Percentiles rank a stretch among this genome's conserved stretches.
Conservation (phyloP, 306 rosid genomes). For the Glycine latifolia region DNA sequence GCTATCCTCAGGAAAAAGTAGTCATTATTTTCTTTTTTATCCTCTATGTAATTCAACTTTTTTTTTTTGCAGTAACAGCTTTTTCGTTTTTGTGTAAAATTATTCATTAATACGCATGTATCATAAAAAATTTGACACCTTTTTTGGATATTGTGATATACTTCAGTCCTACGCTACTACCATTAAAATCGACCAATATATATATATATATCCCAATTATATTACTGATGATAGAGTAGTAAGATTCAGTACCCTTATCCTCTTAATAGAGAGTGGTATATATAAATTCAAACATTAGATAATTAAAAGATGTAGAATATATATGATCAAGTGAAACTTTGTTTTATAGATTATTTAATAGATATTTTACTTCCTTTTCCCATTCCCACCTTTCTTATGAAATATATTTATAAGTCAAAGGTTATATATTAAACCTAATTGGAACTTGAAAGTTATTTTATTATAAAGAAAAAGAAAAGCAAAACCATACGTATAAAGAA, state of each 20-base stretch:
- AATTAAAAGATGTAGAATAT: no score
- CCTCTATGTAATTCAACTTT: slow-evolving; percentile 35
- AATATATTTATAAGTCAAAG: neutral
- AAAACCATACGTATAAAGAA: neutral
- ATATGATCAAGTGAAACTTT: no score
- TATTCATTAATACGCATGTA: slow-evolving; percentile 32
- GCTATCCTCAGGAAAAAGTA: slow-evolving; percentile 51
- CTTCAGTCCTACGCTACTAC: neutral
- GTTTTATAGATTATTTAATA: no score
- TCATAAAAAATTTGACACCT: slow-evolving; percentile 26
- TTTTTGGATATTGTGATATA: slow-evolving; percentile 31
- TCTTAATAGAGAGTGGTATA: neutral
- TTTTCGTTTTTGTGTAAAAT: slow-evolving; percentile 17
- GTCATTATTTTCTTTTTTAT: slow-evolving; percentile 38
- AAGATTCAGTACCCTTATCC: slow-evolving; percentile 25
- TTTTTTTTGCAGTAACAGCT: slow-evolving; percentile 31
- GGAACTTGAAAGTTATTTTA: no score
- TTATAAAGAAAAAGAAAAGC: neutral
- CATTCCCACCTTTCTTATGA: no score
- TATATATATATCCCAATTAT: no score
- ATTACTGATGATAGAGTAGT: neutral
- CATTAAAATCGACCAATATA: neutral
- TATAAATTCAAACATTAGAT: no score
- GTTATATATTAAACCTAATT: no score
- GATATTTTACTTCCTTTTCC: no score